phyloP scores from a whole-genome alignment of 768 basidiomycete species.

The Rossbeevera mucosa region DNA sequence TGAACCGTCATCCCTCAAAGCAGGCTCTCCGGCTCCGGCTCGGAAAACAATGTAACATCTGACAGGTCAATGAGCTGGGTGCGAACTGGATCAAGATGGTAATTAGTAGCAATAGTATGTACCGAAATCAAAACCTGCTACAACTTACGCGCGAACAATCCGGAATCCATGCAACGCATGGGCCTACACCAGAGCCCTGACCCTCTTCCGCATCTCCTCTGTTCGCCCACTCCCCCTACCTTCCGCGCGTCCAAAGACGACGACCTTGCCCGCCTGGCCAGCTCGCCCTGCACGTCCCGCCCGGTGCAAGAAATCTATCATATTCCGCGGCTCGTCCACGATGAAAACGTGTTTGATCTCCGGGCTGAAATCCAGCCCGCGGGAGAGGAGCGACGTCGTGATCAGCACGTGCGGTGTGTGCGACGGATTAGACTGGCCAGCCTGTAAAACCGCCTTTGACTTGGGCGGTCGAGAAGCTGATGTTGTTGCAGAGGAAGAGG shows the following conservation, averaged over 20 bases:
- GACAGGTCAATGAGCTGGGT: no score
- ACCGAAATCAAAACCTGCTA: neutral
- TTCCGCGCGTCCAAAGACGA: conserved; percentile 68
- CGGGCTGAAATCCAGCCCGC: conserved; percentile 85
- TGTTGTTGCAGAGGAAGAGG: neutral
- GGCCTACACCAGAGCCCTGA: conserved; percentile 35
- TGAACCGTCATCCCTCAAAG: no score
- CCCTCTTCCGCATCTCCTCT: conserved; percentile 47
- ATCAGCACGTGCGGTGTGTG: conserved; percentile 64
- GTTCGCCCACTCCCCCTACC: conserved; percentile 57
- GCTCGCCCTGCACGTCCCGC: conserved; percentile 82
- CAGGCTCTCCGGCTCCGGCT: no score
- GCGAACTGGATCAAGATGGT: no score
- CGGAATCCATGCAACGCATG: neutral
- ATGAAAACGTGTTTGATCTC: conserved; percentile 79
- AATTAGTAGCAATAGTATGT: neutral
- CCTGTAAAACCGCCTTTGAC: conserved; percentile 2
- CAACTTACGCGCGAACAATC: neutral
- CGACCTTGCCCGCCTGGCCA: conserved; percentile 63
- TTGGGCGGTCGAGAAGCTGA: neutral
- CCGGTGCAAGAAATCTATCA: conserved; percentile 89
- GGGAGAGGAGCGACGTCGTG: conserved; percentile 86
- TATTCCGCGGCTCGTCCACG: conserved; percentile 82
- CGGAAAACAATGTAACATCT: no score
- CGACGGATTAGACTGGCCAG: conserved; percentile 21